These are phyloP conservation scores for Tilletia walkeri DNA, from an alignment of 1,284 basidiomycete species.

Conservation along the genomic window DNA sequence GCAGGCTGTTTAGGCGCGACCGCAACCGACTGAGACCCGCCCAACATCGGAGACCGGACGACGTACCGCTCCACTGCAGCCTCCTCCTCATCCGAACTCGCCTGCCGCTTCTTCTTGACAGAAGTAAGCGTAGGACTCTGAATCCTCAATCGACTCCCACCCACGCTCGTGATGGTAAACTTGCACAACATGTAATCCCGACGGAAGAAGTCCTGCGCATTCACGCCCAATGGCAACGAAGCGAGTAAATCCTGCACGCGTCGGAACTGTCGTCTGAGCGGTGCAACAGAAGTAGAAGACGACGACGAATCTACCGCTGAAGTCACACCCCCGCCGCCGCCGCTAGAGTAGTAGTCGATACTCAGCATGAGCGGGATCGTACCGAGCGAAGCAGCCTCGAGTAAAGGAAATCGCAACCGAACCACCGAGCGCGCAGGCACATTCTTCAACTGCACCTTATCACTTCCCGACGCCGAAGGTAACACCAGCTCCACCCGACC, in stretches of 20 bases:
- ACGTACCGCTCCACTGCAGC: not conserved
- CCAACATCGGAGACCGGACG: not conserved
- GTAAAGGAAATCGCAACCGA: conserved; percentile 17
- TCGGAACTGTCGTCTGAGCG: conserved; percentile 18
- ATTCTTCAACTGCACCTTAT: conserved; percentile 16
- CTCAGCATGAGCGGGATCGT: not conserved
- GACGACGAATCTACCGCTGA: not conserved
- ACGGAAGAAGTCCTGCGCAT: conserved; percentile 55
- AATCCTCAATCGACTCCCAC: conserved; percentile 29
- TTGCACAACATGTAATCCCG: conserved; percentile 37
- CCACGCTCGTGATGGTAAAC: conserved; percentile 41
- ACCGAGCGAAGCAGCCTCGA: conserved; percentile 11
- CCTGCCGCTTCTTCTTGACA: conserved; percentile 20
- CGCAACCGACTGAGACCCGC: not conserved
- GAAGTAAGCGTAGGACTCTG: conserved; percentile 24
- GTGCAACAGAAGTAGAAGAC: not conserved
- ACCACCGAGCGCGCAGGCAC: not conserved
- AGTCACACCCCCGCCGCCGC: not conserved
- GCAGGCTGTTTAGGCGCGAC: conserved; percentile 44
- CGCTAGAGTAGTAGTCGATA: conserved; percentile 15
- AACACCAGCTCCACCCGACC: not conserved
- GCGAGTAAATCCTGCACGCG: conserved; percentile 25
- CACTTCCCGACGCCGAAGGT: not conserved
- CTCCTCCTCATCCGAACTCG: not conserved
- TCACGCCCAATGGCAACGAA: conserved; percentile 49